A percentile compares a stretch with the other conserved stretches of the same genome.
phyloP scores from a whole-genome alignment of 805 yeast genomes.

The Barnettozyma wickerhamii region DNA sequence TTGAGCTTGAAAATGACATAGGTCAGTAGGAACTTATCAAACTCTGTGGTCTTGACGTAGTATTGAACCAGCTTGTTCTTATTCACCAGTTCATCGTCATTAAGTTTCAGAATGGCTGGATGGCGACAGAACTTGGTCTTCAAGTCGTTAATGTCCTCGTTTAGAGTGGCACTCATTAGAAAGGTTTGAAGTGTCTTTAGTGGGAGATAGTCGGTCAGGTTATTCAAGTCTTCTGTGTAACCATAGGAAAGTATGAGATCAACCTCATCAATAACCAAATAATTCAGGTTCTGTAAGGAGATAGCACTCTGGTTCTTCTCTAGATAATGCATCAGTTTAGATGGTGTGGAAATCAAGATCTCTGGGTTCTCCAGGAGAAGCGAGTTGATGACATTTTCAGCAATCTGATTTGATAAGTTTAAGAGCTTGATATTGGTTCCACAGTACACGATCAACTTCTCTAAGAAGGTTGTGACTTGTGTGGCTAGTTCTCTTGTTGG shows the following conservation, averaged over 20 bases:
- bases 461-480: slow-evolving; percentile 73
- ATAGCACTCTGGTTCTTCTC: slow-evolving; percentile 44
- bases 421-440: slow-evolving; percentile 58
- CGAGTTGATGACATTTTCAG: slow-evolving; percentile 68
- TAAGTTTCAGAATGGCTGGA: slow-evolving; percentile 77
- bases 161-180: slow-evolving; percentile 93
- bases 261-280: slow-evolving; percentile 89
- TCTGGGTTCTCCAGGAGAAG: slow-evolving; percentile 73
- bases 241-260: slow-evolving; percentile 90
- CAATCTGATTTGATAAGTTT: slow-evolving; percentile 58
- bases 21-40: slow-evolving; percentile 85
- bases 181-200: slow-evolving; percentile 78
- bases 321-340: slow-evolving; percentile 57
- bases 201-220: slow-evolving; percentile 62
- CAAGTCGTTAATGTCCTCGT: slow-evolving; percentile 75
- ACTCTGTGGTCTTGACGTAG: slow-evolving; percentile 80
- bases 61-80: slow-evolving; percentile 70
- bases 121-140: slow-evolving; percentile 74
- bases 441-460: slow-evolving; percentile 65
- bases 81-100: slow-evolving; percentile 57
- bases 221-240: slow-evolving; percentile 76
- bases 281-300: slow-evolving; percentile 53
- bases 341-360: slow-evolving; percentile 82
- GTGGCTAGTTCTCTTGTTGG: slow-evolving; percentile 91
- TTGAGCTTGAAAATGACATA: slow-evolving; percentile 89